Conservation (phyloP, 2,329 filamentous ascomycete species). For the Parascedosporium putredinis region DNA sequence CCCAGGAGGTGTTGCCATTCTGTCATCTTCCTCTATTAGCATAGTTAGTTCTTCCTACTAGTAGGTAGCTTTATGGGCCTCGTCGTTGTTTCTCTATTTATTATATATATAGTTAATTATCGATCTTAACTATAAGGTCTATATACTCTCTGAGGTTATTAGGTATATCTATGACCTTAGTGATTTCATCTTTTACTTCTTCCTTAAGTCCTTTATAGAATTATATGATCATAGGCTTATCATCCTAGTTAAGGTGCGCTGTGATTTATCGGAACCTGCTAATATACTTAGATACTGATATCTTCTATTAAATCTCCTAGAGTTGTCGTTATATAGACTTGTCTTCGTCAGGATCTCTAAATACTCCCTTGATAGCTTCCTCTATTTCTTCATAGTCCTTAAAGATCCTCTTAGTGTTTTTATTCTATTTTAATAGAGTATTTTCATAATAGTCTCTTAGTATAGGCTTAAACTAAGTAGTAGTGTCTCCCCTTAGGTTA, state of each 20-base stretch:
- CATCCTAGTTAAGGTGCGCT: background rate
- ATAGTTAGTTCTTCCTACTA: no score
- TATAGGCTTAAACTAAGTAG: no score
- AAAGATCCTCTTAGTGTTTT: background rate
- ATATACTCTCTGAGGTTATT: background rate
- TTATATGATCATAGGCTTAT: background rate
- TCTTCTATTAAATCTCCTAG: background rate
- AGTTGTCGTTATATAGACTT: background rate
- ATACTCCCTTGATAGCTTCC: background rate
- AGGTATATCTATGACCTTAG: background rate
- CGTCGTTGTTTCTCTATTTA: background rate
- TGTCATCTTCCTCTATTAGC: background rate
- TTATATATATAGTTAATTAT: background rate
- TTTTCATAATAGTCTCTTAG: no score
- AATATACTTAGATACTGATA: background rate
- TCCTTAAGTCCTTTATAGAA: conserved; percentile 5
- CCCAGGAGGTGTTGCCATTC: background rate
- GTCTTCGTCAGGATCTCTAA: conserved; percentile 4
- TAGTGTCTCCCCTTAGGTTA: no score
- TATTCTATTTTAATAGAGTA: no score
- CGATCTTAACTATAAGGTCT: background rate
- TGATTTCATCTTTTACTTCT: conserved; percentile 6
- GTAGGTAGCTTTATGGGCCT: background rate
- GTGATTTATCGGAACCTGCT: background rate
- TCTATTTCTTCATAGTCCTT: background rate